phyloP scores from a whole-genome alignment of 2,329 filamentous ascomycete genomes.

The Aspergillus luchuensis region DNA sequence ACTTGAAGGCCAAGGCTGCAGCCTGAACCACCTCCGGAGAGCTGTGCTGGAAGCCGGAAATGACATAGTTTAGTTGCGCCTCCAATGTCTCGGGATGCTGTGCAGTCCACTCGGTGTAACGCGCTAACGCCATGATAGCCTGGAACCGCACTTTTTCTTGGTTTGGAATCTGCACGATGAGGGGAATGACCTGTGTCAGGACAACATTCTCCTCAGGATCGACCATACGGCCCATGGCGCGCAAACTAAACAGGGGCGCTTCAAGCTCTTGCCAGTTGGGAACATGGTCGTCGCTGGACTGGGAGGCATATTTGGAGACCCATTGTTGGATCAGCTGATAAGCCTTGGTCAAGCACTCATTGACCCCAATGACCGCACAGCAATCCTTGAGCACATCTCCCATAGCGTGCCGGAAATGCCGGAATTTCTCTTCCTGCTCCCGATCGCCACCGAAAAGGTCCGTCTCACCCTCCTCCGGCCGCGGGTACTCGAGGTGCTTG shows the following conservation, averaged over 20 bases:
- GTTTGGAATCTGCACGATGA: constrained; percentile 89
- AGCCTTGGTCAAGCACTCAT: constrained; percentile 86
- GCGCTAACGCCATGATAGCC: constrained; percentile 93
- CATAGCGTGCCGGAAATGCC: constrained; percentile 95
- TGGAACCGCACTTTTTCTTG: constrained; percentile 99
- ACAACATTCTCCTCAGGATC: constrained; percentile 84
- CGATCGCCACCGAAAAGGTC: constrained; percentile 95
- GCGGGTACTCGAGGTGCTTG: constrained; percentile 83
- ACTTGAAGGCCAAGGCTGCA: constrained; percentile 91
- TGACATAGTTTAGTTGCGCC: constrained; percentile 92
- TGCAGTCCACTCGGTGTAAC: constrained; percentile 98
- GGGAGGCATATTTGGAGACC: constrained; percentile 78
- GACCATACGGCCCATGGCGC: constrained; percentile 96
- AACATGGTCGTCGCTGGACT: constrained; percentile 72
- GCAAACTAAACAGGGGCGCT: constrained; percentile 90
- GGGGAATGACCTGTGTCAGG: constrained; percentile 85
- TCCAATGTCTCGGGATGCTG: constrained; percentile 90
- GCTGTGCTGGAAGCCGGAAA: constrained; percentile 83
- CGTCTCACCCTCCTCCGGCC: constrained; percentile 70
- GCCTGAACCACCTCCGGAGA: constrained; percentile 91
- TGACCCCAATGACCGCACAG: constrained; percentile 92
- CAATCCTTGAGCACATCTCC: constrained; percentile 96
- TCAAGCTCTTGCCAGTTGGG: constrained; percentile 97
- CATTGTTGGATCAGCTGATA: constrained; percentile 83
- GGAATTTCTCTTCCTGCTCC: constrained; percentile 94